Conservation (phyloP, 495 filamentous ascomycete species). For the Astrothelium macrocarpum region DNA sequence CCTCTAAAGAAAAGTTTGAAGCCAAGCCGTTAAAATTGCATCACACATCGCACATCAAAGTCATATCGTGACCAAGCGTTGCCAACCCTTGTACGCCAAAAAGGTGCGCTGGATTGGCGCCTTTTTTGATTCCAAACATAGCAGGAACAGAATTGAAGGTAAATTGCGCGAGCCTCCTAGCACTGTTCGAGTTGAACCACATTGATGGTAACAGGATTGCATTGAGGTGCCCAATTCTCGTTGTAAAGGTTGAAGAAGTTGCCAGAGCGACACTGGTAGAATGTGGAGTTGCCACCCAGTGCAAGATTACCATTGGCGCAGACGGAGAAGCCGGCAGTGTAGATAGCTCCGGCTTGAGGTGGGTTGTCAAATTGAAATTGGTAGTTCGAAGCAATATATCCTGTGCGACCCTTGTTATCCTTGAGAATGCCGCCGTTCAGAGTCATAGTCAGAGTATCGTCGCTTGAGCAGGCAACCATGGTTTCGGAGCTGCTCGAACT, state of each 20-base stretch:
- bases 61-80: not conserved
- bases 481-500: not conserved
- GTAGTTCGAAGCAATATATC: slow-evolving; percentile 62
- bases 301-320: slow-evolving; percentile 53
- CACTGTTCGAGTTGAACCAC: slow-evolving; percentile 8
- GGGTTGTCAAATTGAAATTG: slow-evolving; percentile 71
- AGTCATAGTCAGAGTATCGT: slow-evolving; percentile 37
- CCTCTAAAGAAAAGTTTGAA: not conserved
- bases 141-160: not conserved
- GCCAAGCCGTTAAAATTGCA: not conserved
- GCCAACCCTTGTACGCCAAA: not conserved
- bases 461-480: slow-evolving; percentile 3
- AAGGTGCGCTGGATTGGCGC: no score
- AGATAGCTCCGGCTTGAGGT: slow-evolving; percentile 56
- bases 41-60: not conserved
- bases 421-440: slow-evolving; percentile 30
- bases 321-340: slow-evolving; percentile 54
- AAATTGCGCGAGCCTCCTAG: not conserved
- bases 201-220: slow-evolving; percentile 21
- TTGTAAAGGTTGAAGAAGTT: slow-evolving; percentile 37
- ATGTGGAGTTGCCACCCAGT: slow-evolving; percentile 47
- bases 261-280: slow-evolving; percentile 56
- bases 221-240: slow-evolving; percentile 26
- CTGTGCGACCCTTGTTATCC: slow-evolving; percentile 43
- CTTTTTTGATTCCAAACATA: not conserved